Base-by-base conservation (phyloP, 805 yeast genomes). In the Teunomyces lycoperdinae region DNA sequence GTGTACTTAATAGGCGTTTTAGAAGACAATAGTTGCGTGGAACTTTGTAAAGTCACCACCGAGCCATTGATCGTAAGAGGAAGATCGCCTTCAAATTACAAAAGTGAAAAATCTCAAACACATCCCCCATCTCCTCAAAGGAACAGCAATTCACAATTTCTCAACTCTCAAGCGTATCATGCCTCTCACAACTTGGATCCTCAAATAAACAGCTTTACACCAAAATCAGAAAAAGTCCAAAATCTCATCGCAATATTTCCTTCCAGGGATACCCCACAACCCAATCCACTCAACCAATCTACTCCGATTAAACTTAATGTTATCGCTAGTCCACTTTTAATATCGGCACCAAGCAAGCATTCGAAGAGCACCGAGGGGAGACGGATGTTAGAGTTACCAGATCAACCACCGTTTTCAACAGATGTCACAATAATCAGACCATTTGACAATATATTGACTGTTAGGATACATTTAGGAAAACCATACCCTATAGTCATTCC, bases 31-130 rank as follows among this genome's bases (percentile, higher is more conserved):
- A 38, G 9, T 9, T 44, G 43, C n/a, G 51, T 58, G 5, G 44
- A 36, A 5, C 32, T 62, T n/a, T 62, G 63, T 3, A 45, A 50
- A 9, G 40, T 60, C 1, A 77, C 71, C 57, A 81, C 87, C 0
- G 87, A 86, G 0, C 81, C 85, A 1, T 66, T 84, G 49, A 71
- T 77, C 1, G 78, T 84, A 9, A 67, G 88, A 50, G 87, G 88
- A 1, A 69, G 88, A 58, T 81, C 87, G 0, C 87, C 88, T 0
- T 76, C 86, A 0, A 82, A 79, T 54, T 83, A 83, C 50, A 41
- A 41, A 14, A 41, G 16, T 26, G 41, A 38, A 10, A 38, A 38
- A 9, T 24, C 41, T 5, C 27, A 20, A 13, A 3, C 11, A 6
- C 10, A n/a, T 10, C n/a, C 41, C 10, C 20, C 41, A 0, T 24